Evolutionary conservation across 2,329 filamentous ascomycete species (phyloP).

Genomic region (Diaporthe australafricana): DNA sequence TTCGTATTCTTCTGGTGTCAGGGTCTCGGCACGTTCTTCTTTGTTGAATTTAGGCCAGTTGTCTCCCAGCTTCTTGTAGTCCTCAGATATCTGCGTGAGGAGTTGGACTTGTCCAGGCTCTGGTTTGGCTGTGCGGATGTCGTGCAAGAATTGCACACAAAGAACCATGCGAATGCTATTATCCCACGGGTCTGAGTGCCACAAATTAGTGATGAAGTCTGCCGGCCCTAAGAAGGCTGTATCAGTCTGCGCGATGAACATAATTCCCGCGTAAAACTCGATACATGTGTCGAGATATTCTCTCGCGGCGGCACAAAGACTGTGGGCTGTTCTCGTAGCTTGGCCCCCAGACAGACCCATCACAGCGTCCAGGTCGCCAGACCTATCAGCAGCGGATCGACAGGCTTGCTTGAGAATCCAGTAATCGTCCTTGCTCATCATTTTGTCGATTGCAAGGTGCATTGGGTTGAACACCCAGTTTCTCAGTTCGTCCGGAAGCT

Average conservation of each 20-base stretch:
- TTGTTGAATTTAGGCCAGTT: background rate
- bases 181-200: background rate
- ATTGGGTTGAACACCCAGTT: background rate
- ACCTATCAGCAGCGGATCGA: background rate
- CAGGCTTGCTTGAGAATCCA: background rate
- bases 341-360: no score
- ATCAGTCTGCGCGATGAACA: background rate
- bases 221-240: background rate
- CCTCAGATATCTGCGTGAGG: background rate
- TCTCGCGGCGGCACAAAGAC: no score
- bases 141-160: background rate
- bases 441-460: background rate
- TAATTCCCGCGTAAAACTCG: background rate
- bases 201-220: background rate
- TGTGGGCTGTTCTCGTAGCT: no score
- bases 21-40: accelerated
- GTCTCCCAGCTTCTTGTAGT: background rate
- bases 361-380: background rate
- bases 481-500: background rate
- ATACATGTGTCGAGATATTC: background rate
- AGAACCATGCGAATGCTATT: background rate
- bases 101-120: background rate
- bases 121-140: background rate
- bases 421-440: background rate
- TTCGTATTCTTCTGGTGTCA: no score